Evolutionary conservation across 2,329 filamentous ascomycete genomes (phyloP), one percentile per base, ranked within the genome.

Genomic region (Aurifilum marmelostoma): DNA sequence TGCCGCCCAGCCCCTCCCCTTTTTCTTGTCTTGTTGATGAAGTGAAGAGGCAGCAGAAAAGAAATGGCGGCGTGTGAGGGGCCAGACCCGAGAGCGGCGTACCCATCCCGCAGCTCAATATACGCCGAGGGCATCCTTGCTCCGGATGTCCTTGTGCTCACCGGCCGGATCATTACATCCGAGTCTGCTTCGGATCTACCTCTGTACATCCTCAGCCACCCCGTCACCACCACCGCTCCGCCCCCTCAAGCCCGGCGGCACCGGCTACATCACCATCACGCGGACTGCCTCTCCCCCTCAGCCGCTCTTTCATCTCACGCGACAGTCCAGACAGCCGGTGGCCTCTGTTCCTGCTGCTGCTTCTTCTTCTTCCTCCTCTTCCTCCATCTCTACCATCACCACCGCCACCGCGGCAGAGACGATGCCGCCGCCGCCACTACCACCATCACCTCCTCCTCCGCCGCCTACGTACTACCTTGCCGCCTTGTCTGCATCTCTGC

Each of bases 121-220:
- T 37, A n/a, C 32, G 56, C 56, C 29, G 29, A 37, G 21, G 61
- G 24, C 18, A 24, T 63, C 61, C 37, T 63, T 12, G 27, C 16
- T 24, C 41, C 61, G 5, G 61, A 63, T 6, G 39, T 63, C 12
- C 61, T 63, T 39, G 24, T 29, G 6, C 41, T 63, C 14, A 29
- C 16, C 16, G 61, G 29, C 5, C 29, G 7, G 41, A 18, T 32
- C 18, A 32, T 63, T 27, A 32, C 41, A 29, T 63, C 61, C 16
- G n/a, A 63, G 39, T 32, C n/a, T 7, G 41, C 61, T 12, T 41
- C 41, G 12, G 41, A 18, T 0, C n/a, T 12, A 16, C 39, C 61
- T 12, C 39, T 63, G 2, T 63, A 63, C 61, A 50, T 41, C 24
- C 61, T 63, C 5, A 63, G 39, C 61, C n/a, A 39, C 27, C 24